Evolutionary conservation across 2,329 filamentous ascomycete genomes (phyloP).

Genomic region (Didymella sp.): DNA sequence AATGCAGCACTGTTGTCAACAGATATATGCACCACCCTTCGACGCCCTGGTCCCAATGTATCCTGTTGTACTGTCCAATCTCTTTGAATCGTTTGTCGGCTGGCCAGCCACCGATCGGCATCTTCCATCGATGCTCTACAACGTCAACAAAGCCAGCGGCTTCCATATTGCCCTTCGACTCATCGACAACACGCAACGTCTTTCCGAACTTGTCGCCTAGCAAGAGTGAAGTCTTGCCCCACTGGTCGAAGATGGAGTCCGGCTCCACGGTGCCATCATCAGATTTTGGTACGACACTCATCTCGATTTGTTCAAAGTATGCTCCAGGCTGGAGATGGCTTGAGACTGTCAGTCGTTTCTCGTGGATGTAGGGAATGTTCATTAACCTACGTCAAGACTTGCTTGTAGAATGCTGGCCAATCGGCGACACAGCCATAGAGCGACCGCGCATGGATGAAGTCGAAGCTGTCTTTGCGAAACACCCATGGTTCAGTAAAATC

Average conservation of each 20-base stretch:
- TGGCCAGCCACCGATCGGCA: conserved; percentile 44
- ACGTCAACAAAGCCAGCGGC: conserved; percentile 64
- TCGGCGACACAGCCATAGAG: conserved; percentile 31
- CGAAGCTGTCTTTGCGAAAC: conserved; percentile 32
- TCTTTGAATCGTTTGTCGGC: conserved; percentile 58
- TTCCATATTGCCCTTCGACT: conserved; percentile 53
- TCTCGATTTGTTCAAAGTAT: conserved; percentile 39
- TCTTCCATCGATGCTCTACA: conserved; percentile 50
- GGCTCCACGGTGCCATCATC: conserved; percentile 37
- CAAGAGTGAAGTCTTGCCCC: conserved; percentile 34
- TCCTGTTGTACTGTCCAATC: conserved; percentile 50
- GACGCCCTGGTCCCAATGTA: conserved; percentile 40
- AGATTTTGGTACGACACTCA: conserved; percentile 32
- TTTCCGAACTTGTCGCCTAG: conserved; percentile 46
- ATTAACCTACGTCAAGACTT: conserved; percentile 31
- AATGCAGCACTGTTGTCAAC: conserved; percentile 39
- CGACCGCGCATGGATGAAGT: conserved; percentile 32
- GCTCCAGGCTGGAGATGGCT: conserved; percentile 42
- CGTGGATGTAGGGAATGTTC: too few relatives aligned
- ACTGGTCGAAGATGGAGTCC: conserved; percentile 33
- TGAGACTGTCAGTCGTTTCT: too few relatives aligned
- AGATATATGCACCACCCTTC: conserved; percentile 38
- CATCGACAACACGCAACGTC: conserved; percentile 45
- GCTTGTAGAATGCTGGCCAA: conserved; percentile 32
- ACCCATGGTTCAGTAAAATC: conserved; percentile 44